Evolutionary conservation across 2,329 filamentous ascomycete species (phyloP).

Genomic region (Clonostachys rosea): DNA sequence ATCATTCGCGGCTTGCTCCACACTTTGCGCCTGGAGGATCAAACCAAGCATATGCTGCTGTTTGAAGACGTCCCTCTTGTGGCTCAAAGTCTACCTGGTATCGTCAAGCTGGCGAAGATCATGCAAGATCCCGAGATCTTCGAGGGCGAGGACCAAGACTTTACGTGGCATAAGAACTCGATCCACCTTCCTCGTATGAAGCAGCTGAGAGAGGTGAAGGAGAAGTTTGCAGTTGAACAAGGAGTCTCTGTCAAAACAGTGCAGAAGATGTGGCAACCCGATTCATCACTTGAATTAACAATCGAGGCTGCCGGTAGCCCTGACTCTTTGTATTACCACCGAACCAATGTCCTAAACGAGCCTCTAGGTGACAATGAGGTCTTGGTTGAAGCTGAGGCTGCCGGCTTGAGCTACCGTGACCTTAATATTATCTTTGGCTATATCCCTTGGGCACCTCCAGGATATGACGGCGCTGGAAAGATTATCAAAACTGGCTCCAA

Average conservation of each 20-base stretch:
- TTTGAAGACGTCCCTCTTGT: conserved; percentile 3
- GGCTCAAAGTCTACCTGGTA: not conserved
- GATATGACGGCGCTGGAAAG: conserved; percentile 10
- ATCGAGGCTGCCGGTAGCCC: conserved; percentile 12
- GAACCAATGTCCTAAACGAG: conserved; percentile 1
- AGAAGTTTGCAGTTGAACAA: conserved; percentile 4
- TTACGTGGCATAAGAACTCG: conserved; percentile 5
- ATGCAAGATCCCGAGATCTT: not conserved
- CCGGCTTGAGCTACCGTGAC: conserved; percentile 14
- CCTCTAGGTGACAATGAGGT: conserved; percentile 4
- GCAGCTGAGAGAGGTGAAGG: conserved; percentile 1
- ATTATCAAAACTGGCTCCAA: conserved; percentile 10
- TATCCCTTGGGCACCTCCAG: conserved; percentile 31
- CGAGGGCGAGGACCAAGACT: conserved; percentile 5
- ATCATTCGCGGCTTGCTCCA: conserved; percentile 6
- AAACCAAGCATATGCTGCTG: conserved; percentile 1
- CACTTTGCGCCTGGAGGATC: conserved; percentile 4
- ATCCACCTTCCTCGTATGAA: conserved; percentile 7
- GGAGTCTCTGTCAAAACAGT: conserved; percentile 8
- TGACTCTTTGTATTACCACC: conserved; percentile 12
- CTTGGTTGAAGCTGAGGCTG: conserved; percentile 4
- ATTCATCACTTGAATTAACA: conserved; percentile 13
- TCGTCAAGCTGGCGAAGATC: conserved; percentile 1
- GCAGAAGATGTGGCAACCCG: conserved; percentile 11
- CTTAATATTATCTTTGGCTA: conserved; percentile 25